phyloP scores from a whole-genome alignment of 192 early-diverging fungal genomes.

The Backusella morwellensis region DNA sequence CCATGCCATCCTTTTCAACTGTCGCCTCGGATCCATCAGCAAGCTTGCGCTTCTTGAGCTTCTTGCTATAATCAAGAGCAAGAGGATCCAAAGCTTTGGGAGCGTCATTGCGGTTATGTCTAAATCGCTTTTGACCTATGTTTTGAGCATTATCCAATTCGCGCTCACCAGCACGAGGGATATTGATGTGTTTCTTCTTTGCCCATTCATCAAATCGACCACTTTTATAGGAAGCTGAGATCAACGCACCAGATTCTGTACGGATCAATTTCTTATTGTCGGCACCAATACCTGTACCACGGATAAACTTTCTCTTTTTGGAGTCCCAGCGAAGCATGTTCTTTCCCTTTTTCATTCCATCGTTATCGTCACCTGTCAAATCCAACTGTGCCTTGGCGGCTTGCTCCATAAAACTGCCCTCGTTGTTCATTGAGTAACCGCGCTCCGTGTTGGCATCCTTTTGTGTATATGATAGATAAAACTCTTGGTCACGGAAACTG shows the following conservation, averaged over 20 bases:
- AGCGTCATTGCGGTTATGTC: conserved; percentile 73
- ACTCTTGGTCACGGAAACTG: conserved; percentile 74
- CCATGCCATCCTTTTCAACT: conserved; percentile 34
- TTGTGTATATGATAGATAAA: conserved; percentile 87
- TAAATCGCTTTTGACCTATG: conserved; percentile 59
- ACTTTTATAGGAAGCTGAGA: conserved; percentile 86
- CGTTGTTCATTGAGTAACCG: conserved; percentile 73
- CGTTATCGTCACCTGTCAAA: conserved; percentile 80
- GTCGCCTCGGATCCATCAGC: conserved; percentile 45
- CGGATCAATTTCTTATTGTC: conserved; percentile 97
- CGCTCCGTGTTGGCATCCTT: conserved; percentile 85
- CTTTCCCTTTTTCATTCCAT: conserved; percentile 51
- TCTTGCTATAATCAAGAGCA: conserved; percentile 61
- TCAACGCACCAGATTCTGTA: conserved; percentile 86
- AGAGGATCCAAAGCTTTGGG: conserved; percentile 73
- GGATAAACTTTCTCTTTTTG: conserved; percentile 90
- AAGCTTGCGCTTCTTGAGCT: conserved; percentile 54
- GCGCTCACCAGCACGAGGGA: conserved; percentile 85
- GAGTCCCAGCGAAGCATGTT: conserved; percentile 88
- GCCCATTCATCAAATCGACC: conserved; percentile 91
- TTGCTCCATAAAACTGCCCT: conserved; percentile 78
- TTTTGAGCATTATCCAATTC: conserved; percentile 63
- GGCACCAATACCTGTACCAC: conserved; percentile 76
- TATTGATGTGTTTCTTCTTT: conserved; percentile 74
- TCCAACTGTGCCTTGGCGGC: conserved; percentile 75